A percentile compares a stretch with the other conserved stretches of the same genome.
phyloP scores from a whole-genome alignment of 805 yeast species.

The Yamadazyma laniorum region DNA sequence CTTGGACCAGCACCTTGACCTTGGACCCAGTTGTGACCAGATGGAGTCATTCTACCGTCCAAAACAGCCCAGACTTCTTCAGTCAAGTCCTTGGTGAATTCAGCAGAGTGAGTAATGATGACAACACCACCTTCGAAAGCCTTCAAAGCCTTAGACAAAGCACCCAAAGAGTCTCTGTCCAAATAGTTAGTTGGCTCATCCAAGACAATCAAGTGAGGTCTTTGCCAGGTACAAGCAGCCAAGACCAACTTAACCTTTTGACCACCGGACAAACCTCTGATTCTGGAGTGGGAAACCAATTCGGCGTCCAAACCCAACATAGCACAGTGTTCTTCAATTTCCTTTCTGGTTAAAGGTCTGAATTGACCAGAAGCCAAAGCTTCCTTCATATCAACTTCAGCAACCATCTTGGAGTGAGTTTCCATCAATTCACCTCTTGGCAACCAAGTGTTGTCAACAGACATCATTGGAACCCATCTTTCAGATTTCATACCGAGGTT shows the following conservation, averaged over 20 bases:
- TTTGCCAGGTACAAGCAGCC: conserved; percentile 99
- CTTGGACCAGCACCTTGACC: conserved; percentile 99
- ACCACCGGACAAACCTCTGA: conserved; percentile 99
- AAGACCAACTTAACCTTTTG: conserved; percentile 99
- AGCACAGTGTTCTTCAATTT: conserved; percentile 97
- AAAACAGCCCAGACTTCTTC: conserved; percentile 99
- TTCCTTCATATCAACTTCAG: conserved; percentile 99
- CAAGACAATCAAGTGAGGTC: conserved; percentile 98
- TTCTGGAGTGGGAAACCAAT: conserved; percentile 99
- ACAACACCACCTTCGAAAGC: conserved; percentile 99
- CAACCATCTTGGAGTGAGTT: conserved; percentile 94
- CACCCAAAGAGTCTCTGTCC: conserved; percentile 99
- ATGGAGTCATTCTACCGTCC: conserved; percentile 98
- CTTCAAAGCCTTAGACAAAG: conserved; percentile 98
- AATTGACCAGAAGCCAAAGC: conserved; percentile 99
- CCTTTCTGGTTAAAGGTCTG: conserved; percentile 99
- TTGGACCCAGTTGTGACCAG: conserved; percentile 99
- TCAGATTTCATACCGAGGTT: conserved; percentile 98
- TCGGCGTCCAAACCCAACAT: conserved; percentile 98
- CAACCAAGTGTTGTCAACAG: conserved; percentile 99
- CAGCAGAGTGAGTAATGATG: conserved; percentile 99
- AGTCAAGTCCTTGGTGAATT: conserved; percentile 98
- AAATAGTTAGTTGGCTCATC: conserved; percentile 99
- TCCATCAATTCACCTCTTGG: conserved; percentile 96
- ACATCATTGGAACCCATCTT: conserved; percentile 99